Percentiles rank a stretch among this genome's conserved stretches.
Conservation (phyloP, 140 eudicot species). For the Senecio squalidus region DNA sequence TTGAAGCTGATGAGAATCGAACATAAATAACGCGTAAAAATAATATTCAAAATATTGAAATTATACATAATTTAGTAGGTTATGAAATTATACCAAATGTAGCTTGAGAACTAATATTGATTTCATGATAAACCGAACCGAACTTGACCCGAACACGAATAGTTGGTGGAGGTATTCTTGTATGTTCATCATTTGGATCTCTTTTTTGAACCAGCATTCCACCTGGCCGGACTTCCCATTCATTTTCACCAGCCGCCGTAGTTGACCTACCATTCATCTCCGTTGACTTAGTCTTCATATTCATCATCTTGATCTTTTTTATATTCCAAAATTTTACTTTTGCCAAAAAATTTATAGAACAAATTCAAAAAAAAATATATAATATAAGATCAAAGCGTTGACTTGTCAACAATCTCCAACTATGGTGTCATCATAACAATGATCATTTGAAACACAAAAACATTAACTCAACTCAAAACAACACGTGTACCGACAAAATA, state of each 20-base stretch:
- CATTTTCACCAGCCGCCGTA: constrained; percentile 36
- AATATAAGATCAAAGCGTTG: constrained; percentile 17
- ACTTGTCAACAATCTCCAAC: not conserved
- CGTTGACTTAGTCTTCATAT: constrained; percentile 27
- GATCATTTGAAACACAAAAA: too few relatives aligned
- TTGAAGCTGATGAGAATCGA: too few relatives aligned
- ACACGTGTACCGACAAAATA: too few relatives aligned
- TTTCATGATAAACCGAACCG: constrained; percentile 47
- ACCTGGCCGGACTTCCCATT: constrained; percentile 76
- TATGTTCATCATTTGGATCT: constrained; percentile 48
- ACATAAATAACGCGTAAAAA: too few relatives aligned
- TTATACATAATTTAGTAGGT: not conserved
- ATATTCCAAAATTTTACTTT: too few relatives aligned
- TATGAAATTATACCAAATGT: constrained; percentile 33
- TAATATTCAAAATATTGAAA: not conserved
- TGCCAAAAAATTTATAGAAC: too few relatives aligned
- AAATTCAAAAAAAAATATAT: not conserved
- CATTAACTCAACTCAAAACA: too few relatives aligned
- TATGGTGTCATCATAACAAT: not conserved
- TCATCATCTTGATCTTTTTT: constrained; percentile 63
- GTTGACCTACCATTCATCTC: constrained; percentile 5
- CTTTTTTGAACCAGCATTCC: constrained; percentile 46
- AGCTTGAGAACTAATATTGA: constrained; percentile 56
- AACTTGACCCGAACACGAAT: constrained; percentile 66
- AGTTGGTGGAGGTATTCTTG: constrained; percentile 61